Evolutionary conservation across 768 basidiomycete genomes (phyloP), one percentile per base, ranked within the genome.

Genomic region (Neoboletus magnificus): DNA sequence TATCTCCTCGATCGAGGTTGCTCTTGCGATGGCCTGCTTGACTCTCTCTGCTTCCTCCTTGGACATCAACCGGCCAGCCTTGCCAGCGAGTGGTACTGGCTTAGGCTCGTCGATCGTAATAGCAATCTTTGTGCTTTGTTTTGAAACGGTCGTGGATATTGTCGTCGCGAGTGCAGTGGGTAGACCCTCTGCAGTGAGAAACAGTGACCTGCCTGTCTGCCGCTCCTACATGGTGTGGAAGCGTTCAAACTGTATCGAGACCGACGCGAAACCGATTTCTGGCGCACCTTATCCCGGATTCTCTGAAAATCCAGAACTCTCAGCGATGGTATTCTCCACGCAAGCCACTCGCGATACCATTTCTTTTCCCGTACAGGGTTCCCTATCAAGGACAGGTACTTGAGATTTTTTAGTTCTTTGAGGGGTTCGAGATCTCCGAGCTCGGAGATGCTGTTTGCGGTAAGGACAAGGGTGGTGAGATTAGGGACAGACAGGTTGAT

Each of bases 291-390:
- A 73, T 94, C 92, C 71, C 89, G 86, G 66, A 96, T 90, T 75
- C 93, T 85, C 81, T 93, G 89, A 76, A 91, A 96, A 82, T 96
- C 93, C 69, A 96, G 80, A 76, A 93, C 89, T 81, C 93, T 86
- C 69, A 96, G 81, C 69, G 82, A 81, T 72, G 87, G 85, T 79
- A 93, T 79, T 77, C 86, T 84, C 84, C 85, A 93, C 64, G 90
- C 85, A 79, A 94, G 83, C 93, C 93, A 96, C 78, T 93, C 91
- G 78, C 92, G 89, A 78, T 95, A 96, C 85, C 89, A 91, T 83
- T 93, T 91, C 80, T 89, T 90, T 77, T 93, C 89, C 69, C 80
- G 76, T 32, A 94, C 90, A 52, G 93, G 91, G 63, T 91, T 91
- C 23, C 91, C 92, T 60, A 91, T 63, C 61, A 95, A 74, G 36